A percentile compares a stretch with the other conserved stretches of the same genome.
Evolutionary conservation across 306 rosid species (phyloP).

Genomic region (Rosa multiflora): DNA sequence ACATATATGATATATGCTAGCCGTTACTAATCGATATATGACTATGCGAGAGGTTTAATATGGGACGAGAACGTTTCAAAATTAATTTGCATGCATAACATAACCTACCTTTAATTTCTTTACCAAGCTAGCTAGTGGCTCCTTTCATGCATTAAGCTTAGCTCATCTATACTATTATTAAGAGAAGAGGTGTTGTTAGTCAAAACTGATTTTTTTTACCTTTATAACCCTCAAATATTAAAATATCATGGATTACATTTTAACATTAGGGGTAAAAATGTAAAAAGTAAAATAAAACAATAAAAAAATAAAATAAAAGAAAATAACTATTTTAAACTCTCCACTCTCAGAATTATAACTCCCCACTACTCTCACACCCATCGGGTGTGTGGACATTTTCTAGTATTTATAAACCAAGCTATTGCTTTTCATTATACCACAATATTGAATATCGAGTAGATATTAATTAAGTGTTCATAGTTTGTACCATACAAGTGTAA

Average conservation of each 20-base stretch:
- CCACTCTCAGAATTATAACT: no score
- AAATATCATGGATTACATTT: no score
- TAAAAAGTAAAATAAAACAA: no score
- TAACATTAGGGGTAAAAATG: no score
- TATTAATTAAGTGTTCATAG: not conserved
- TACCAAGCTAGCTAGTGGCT: not conserved
- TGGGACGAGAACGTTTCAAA: not conserved
- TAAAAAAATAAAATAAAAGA: no score
- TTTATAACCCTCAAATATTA: no score
- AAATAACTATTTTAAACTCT: no score
- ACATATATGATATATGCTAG: not conserved
- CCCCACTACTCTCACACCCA: no score
- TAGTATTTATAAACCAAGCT: not conserved
- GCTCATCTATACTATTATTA: not conserved
- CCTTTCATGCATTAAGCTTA: not conserved
- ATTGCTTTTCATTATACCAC: not conserved
- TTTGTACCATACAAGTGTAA: constrained; percentile 14
- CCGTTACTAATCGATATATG: not conserved
- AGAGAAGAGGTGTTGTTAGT: no score
- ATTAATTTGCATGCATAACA: not conserved
- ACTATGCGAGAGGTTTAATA: not conserved
- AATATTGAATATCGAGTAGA: not conserved
- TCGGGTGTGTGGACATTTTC: no score
- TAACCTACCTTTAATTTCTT: not conserved
- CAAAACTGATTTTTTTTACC: no score